Evolutionary conservation across 148 eudicot genomes (phyloP).

Genomic region (Chenopodium quinoa): DNA sequence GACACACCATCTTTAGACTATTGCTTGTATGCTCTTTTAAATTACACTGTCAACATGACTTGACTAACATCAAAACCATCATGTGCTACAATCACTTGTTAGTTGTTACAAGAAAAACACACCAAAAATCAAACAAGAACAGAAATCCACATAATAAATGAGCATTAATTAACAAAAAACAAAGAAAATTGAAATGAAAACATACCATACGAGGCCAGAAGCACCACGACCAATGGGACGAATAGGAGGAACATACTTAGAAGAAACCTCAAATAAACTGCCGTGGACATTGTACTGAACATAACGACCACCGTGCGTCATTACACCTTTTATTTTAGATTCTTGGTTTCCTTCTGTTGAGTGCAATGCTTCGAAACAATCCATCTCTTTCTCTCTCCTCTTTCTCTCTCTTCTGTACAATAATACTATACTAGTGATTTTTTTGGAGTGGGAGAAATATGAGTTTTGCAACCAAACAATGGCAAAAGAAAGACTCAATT

Average conservation of each 20-base stretch:
- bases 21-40: neutral
- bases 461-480: slow-evolving; percentile 11
- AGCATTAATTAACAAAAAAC: no score
- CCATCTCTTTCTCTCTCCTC: slow-evolving; percentile 22
- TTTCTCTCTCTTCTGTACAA: neutral
- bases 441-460: neutral
- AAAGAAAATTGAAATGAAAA: neutral
- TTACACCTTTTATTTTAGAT: slow-evolving; percentile 38
- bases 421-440: no score
- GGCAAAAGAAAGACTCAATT: neutral
- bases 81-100: no score
- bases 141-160: no score
- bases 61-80: no score
- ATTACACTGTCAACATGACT: neutral
- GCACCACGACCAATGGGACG: slow-evolving; percentile 87
- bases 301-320: slow-evolving; percentile 57
- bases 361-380: slow-evolving; percentile 37
- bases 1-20: neutral
- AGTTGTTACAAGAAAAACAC: no score
- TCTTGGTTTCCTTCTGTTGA: slow-evolving; percentile 29
- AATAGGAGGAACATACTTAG: slow-evolving; percentile 73
- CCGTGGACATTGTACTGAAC: slow-evolving; percentile 71
- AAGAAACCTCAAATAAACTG: slow-evolving; percentile 65
- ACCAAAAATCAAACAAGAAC: no score
- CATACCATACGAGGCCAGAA: slow-evolving; percentile 78